Evolutionary conservation across 345 rosid species (phyloP), one percentile per base, ranked within the genome.

Genomic region (Syzygium oleosum): DNA sequence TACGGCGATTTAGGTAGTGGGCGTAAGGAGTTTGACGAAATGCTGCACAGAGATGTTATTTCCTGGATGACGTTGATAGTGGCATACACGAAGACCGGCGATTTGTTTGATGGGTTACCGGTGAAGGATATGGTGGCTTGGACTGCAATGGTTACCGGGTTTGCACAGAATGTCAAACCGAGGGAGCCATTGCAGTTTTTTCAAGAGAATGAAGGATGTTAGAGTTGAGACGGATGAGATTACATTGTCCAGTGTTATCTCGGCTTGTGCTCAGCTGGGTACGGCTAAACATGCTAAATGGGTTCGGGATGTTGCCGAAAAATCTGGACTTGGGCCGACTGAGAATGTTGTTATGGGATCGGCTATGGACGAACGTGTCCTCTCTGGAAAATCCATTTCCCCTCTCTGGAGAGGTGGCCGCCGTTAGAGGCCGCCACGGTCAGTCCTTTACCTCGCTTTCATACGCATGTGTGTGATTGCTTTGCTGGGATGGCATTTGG

Each of bases 231-330:
- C 90, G 1, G 97, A 97, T 87, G 94, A 93, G 77, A 92, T 95
- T 43, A 92, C 96, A 9, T 84, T 95, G 22, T 89, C 91, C 12
- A 95, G 96, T 52, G 95, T 92, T 29, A 93, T 97, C 86, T 95
- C 99, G 3, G 98, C 99, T 2, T 96, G 96, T 91, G 96, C 97
- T 11, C 98, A 96, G 89, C 85, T 95, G 29, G 98, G 98, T 88
- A 93, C 92, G 2, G 87, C 93, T 14, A 92, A 93, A 77, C 92
- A 92, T 89, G 96, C 92, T 5, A 88, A 94, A 52, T 91, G 94
- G 91, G 92, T 94, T 77, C 51, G 89, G 4, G 88, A 91, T 49
- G 88, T 93, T 59, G 94, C 93, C 22, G 88, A 86, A 34, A 91
- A 90, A 34, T 91, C 86, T 25, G 93, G 93, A 15, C 89, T 88